A percentile compares a stretch with the other conserved stretches of the same genome.
These are phyloP conservation scores for Coelastrella sp. DNA, from an alignment of 139 green algal species.

Conservation along the genomic window DNA sequence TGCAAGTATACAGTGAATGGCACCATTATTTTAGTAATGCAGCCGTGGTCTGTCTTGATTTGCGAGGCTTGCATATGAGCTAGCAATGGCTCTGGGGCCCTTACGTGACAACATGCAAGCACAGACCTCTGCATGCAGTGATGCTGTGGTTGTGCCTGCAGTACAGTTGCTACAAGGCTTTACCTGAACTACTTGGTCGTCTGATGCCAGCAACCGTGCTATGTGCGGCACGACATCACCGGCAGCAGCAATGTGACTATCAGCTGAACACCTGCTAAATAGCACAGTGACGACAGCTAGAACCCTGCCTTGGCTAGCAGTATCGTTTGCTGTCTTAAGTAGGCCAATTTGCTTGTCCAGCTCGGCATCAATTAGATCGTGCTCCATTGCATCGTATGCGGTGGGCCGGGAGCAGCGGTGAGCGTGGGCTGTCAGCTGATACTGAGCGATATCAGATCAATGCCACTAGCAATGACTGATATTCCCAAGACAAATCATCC, in stretches of 20 bases:
- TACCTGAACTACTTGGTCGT: constrained; percentile 5
- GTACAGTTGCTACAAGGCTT: not conserved
- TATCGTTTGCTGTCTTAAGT: not conserved
- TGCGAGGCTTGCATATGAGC: too few species aligned
- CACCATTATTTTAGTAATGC: not conserved
- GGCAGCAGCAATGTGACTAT: constrained; percentile 6
- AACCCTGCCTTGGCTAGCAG: not conserved
- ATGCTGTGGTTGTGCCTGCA: not conserved
- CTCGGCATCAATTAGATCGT: constrained; percentile 2
- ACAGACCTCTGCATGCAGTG: too few species aligned
- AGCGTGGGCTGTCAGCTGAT: not conserved
- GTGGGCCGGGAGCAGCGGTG: not conserved
- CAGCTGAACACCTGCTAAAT: constrained; percentile 13
- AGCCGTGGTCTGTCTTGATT: too few species aligned
- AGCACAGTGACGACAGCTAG: constrained; percentile 37
- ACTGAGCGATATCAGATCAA: too few species aligned
- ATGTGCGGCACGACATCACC: not conserved
- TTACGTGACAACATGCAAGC: too few species aligned
- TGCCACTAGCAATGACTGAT: too few species aligned
- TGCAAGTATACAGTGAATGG: not conserved
- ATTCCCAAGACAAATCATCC: too few species aligned
- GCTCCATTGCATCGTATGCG: not conserved
- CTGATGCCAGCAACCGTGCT: not conserved
- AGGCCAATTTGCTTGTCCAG: not conserved
- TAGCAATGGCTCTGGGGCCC: too few species aligned